Conservation (phyloP, 2,329 filamentous ascomycete species). For the Trichocomaceae sp. region DNA sequence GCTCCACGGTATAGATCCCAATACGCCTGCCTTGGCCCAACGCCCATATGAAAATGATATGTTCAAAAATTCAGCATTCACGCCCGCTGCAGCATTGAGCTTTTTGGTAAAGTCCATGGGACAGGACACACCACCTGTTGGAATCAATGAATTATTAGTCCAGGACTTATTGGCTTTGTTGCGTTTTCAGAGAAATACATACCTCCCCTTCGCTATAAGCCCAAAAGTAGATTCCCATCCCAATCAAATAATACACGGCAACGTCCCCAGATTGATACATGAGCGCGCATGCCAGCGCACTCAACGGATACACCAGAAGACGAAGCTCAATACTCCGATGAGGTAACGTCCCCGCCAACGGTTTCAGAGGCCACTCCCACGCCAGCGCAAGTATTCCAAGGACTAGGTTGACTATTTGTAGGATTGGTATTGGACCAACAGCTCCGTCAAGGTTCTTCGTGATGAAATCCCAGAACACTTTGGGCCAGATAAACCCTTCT, state of each 20-base stretch:
- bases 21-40: background rate
- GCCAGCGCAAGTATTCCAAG: constrained; percentile 71
- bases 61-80: background rate
- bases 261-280: constrained; percentile 91
- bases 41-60: background rate
- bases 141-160: constrained; percentile 12
- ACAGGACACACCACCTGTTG: constrained; percentile 59
- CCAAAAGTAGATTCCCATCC: constrained; percentile 87
- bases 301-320: constrained; percentile 73
- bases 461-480: constrained; percentile 96
- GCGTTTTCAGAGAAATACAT: constrained; percentile 31
- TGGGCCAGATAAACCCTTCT: constrained; percentile 94
- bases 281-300: constrained; percentile 65
- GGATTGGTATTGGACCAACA: constrained; percentile 77
- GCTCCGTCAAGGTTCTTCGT: constrained; percentile 82
- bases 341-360: constrained; percentile 67
- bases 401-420: constrained; percentile 85
- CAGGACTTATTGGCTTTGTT: background rate
- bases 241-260: constrained; percentile 84
- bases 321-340: constrained; percentile 86
- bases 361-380: constrained; percentile 83
- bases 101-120: constrained; percentile 62
- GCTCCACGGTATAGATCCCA: constrained; percentile 19
- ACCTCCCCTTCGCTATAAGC: constrained; percentile 97
- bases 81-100: constrained; percentile 23